Conservation (phyloP, 2,329 filamentous ascomycete species). For the Alternaria ethzedia region DNA sequence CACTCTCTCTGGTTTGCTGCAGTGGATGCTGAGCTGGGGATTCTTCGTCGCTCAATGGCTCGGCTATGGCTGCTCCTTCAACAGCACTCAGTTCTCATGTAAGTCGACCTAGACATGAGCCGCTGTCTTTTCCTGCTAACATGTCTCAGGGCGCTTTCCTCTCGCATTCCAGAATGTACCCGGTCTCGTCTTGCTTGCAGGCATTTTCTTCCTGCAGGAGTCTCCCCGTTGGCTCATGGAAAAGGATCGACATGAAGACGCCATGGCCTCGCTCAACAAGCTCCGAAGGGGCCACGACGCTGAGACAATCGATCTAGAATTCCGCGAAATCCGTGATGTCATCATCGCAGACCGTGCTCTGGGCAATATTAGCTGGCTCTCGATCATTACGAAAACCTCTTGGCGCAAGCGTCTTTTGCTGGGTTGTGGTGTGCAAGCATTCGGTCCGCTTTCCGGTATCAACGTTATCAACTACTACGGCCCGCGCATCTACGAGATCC, state of each 20-base stretch:
- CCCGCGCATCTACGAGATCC: constrained; percentile 51
- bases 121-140: neutral
- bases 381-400: constrained; percentile 52
- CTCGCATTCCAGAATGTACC: constrained; percentile 54
- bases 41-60: constrained; percentile 50
- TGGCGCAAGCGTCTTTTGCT: constrained; percentile 57
- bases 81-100: constrained; percentile 28
- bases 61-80: constrained; percentile 46
- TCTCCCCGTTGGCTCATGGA: constrained; percentile 66
- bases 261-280: constrained; percentile 24
- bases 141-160: constrained; percentile 43
- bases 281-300: constrained; percentile 26
- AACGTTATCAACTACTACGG: constrained; percentile 52
- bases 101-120: neutral
- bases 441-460: constrained; percentile 57
- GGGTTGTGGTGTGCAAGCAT: constrained; percentile 57
- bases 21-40: constrained; percentile 49
- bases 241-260: constrained; percentile 60
- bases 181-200: constrained; percentile 49
- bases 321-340: constrained; percentile 30
- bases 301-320: constrained; percentile 28
- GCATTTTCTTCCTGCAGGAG: constrained; percentile 63
- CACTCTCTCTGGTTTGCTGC: constrained; percentile 67
- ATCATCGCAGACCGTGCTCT: constrained; percentile 33
- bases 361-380: constrained; percentile 49